Evolutionary conservation across 2,329 filamentous ascomycete genomes (phyloP).

Genomic region (Xylariaceae sp.): DNA sequence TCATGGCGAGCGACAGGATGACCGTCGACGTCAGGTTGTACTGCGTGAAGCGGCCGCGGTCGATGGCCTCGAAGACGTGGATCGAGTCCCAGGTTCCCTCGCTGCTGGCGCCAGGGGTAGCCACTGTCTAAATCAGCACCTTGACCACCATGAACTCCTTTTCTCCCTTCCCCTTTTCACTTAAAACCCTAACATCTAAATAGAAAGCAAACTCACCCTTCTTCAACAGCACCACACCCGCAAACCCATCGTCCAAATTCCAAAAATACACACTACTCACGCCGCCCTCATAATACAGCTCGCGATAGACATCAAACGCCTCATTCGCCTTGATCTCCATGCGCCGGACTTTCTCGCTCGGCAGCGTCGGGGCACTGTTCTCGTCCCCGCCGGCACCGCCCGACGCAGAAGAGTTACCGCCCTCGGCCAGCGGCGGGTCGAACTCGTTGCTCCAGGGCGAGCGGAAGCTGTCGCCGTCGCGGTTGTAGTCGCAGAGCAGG

Average conservation of each 20-base stretch:
- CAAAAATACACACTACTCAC: constrained; percentile 96
- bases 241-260: constrained; percentile 97
- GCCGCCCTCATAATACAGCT: constrained; percentile 95
- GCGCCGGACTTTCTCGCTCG: constrained; percentile 83
- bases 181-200: no score
- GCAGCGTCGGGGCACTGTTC: constrained; percentile 70
- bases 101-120: constrained; percentile 58
- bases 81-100: constrained; percentile 95
- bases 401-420: constrained; percentile 33
- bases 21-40: constrained; percentile 98
- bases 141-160: background rate
- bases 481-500: constrained; percentile 98
- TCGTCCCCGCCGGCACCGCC: constrained; percentile 51
- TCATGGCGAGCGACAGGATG: constrained; percentile 77
- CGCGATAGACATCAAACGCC: constrained; percentile 93
- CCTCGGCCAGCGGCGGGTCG: constrained; percentile 72
- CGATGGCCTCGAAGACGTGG: constrained; percentile 95
- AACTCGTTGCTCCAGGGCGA: constrained; percentile 99
- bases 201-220: constrained; percentile 73
- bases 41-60: constrained; percentile 84
- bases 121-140: constrained; percentile 44
- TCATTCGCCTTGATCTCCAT: constrained; percentile 94
- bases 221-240: constrained; percentile 91
- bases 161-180: background rate
- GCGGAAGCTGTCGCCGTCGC: constrained; percentile 94